Evolutionary conservation across 2,329 filamentous ascomycete genomes (phyloP).

Genomic region (Huntiella bhutanensis): DNA sequence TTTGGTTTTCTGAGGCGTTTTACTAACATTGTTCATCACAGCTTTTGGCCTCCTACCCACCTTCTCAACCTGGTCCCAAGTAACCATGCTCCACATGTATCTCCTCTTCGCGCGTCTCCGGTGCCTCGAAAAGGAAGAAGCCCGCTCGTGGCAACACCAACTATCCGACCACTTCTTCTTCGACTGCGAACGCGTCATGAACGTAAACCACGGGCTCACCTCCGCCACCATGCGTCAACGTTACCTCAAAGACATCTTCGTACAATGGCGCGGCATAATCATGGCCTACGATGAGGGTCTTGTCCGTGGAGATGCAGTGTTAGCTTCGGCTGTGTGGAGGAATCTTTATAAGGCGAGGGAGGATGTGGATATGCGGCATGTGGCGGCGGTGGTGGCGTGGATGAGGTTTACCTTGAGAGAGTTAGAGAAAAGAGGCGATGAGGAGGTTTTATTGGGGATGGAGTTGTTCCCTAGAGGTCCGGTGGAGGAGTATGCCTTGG

Average conservation of each 20-base stretch:
- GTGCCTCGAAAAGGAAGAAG: slow-evolving; percentile 49
- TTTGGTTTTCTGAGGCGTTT: neutral
- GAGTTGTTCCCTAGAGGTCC: slow-evolving; percentile 25
- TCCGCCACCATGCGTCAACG: slow-evolving; percentile 40
- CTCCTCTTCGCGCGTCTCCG: slow-evolving; percentile 69
- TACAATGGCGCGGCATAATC: slow-evolving; percentile 78
- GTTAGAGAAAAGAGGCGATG: slow-evolving; percentile 32
- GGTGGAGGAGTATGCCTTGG: slow-evolving; percentile 9
- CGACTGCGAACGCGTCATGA: slow-evolving; percentile 69
- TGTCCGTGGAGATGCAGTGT: slow-evolving; percentile 54
- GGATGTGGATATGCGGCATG: slow-evolving; percentile 29
- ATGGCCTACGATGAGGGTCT: slow-evolving; percentile 73
- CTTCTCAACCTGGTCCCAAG: slow-evolving; percentile 89
- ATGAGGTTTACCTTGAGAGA: slow-evolving; percentile 29
- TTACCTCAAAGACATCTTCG: slow-evolving; percentile 72
- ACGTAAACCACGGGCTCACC: slow-evolving; percentile 53
- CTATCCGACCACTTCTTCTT: slow-evolving; percentile 92
- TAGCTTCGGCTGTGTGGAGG: slow-evolving; percentile 75
- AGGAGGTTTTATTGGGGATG: slow-evolving; percentile 21
- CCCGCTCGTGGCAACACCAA: slow-evolving; percentile 68
- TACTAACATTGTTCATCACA: slow-evolving; percentile 19
- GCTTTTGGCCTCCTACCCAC: slow-evolving; percentile 65
- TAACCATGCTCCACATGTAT: slow-evolving; percentile 94
- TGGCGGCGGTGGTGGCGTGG: slow-evolving; percentile 38
- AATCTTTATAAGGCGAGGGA: slow-evolving; percentile 64